Percentiles rank a stretch among this genome's conserved stretches.
Evolutionary conservation across 805 yeast species (phyloP).

Genomic region (Naumovozyma baii): DNA sequence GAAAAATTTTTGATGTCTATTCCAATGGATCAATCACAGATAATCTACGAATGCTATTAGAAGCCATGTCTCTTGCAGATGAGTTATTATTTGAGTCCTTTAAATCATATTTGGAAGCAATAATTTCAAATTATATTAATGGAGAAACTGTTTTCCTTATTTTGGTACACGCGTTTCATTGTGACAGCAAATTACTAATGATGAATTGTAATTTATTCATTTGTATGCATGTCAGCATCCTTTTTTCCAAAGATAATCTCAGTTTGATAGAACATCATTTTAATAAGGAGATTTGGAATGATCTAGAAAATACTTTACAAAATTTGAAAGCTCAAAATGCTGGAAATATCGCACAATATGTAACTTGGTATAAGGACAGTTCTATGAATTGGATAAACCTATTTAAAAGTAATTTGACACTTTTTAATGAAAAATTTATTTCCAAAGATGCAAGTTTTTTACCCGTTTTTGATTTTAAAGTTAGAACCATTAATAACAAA

Average conservation of each 20-base stretch:
- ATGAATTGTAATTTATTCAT: constrained; percentile 59
- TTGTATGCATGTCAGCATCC: constrained; percentile 51
- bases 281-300: constrained; percentile 16
- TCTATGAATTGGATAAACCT: constrained; percentile 24
- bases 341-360: background rate
- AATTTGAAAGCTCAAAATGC: constrained; percentile 1
- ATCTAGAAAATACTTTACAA: constrained; percentile 12
- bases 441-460: constrained; percentile 28
- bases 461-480: constrained; percentile 30
- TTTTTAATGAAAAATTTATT: constrained; percentile 36
- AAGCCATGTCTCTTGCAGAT: constrained; percentile 51
- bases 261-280: constrained; percentile 27
- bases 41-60: constrained; percentile 34
- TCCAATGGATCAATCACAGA: constrained; percentile 5
- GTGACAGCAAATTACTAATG: constrained; percentile 46
- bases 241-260: constrained; percentile 42
- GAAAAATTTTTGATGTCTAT: constrained; percentile 12
- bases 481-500: background rate
- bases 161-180: constrained; percentile 43
- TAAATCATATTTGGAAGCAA: constrained; percentile 51
- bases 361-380: constrained; percentile 27
- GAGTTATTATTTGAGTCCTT: constrained; percentile 51
- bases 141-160: constrained; percentile 53
- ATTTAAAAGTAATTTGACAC: constrained; percentile 30
- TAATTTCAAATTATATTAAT: constrained; percentile 44